phyloP scores from a whole-genome alignment of 305 asterid species.

The Rubia peregrina region DNA sequence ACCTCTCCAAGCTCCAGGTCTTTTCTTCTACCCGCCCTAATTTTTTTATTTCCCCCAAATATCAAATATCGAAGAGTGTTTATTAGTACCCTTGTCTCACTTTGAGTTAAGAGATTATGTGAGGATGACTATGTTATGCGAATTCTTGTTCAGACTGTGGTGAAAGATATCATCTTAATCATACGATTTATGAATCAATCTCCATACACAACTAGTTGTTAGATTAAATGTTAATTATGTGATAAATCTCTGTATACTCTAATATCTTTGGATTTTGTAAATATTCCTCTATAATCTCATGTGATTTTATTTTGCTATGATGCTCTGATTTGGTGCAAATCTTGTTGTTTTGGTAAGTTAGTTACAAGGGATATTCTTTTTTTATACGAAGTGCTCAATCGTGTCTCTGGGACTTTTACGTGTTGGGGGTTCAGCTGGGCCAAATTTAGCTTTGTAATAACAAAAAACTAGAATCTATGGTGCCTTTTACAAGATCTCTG shows the following conservation, averaged over 20 bases:
- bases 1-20: constrained; percentile 76
- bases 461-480: not conserved
- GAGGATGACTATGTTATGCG: not conserved
- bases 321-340: not conserved
- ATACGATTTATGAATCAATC: not conserved
- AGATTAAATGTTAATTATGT: not conserved
- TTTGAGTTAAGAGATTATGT: not conserved
- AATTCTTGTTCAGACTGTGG: not conserved
- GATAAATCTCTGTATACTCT: not conserved
- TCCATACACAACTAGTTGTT: not conserved
- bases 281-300: not conserved
- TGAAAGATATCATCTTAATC: constrained; percentile 4
- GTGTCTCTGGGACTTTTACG: not conserved
- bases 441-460: not conserved
- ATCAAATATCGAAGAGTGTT: not conserved
- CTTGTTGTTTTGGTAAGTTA: not conserved
- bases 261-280: not conserved
- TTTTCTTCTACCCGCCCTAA: not conserved
- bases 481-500: not conserved
- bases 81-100: not conserved
- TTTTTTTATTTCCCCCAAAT: not conserved
- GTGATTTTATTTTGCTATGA: not conserved
- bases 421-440: not conserved
- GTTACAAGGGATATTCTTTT: not conserved
- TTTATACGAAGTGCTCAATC: not conserved